A percentile compares a stretch with the other conserved stretches of the same genome.
phyloP scores from a whole-genome alignment of 2,329 filamentous ascomycete genomes.

The Davidsoniella virescens region DNA sequence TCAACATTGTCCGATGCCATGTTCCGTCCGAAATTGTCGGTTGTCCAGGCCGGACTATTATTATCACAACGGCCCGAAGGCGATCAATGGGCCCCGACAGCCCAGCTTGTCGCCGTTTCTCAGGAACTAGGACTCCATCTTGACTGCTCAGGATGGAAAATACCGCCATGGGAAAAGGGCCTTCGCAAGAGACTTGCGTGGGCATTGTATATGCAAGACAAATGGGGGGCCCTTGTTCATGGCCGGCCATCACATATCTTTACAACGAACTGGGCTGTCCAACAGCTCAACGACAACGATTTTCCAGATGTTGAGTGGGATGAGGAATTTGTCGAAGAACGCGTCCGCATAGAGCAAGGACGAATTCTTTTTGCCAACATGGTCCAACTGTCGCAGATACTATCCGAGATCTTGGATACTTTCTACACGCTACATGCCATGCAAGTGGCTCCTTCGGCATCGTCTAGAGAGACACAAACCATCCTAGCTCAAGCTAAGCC shows the following conservation, averaged over 20 bases:
- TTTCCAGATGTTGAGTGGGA: constrained; percentile 58
- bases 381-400: constrained; percentile 57
- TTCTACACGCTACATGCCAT: constrained; percentile 71
- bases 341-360: constrained; percentile 49
- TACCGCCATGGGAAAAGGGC: constrained; percentile 74
- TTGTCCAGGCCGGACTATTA: constrained; percentile 60
- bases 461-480: constrained; percentile 52
- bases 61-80: constrained; percentile 60
- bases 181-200: constrained; percentile 74
- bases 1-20: constrained; percentile 60
- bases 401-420: constrained; percentile 65
- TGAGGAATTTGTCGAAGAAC: constrained; percentile 43
- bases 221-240: constrained; percentile 72
- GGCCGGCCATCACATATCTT: constrained; percentile 67
- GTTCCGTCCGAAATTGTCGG: constrained; percentile 66
- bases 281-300: constrained; percentile 45
- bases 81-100: constrained; percentile 71
- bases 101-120: constrained; percentile 69
- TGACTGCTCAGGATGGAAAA: constrained; percentile 75
- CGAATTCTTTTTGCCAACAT: constrained; percentile 58
- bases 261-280: constrained; percentile 60
- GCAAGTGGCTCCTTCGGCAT: constrained; percentile 48
- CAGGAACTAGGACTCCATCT: constrained; percentile 82
- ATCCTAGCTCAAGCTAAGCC: constrained; percentile 64
- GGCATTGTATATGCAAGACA: constrained; percentile 90